These are phyloP conservation scores for Tolypocladium nubicola DNA, from an alignment of 2,329 filamentous ascomycete species.

Conservation along the genomic window DNA sequence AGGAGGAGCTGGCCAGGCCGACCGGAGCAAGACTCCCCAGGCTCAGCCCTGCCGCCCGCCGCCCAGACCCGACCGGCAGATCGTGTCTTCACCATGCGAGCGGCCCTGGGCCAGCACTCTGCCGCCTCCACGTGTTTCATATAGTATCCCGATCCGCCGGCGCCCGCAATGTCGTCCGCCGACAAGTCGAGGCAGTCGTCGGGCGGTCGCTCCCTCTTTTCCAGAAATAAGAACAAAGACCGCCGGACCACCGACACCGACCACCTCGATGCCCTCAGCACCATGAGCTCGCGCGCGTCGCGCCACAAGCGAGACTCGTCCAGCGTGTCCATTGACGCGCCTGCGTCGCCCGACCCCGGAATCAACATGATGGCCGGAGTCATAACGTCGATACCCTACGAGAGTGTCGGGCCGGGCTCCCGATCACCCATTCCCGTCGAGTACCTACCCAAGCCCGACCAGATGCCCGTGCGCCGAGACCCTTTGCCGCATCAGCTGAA, in stretches of 20 bases:
- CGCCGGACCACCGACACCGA: conserved; percentile 52
- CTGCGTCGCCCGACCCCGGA: conserved; percentile 51
- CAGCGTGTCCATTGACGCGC: conserved; percentile 58
- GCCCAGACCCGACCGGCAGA: conserved; percentile 4
- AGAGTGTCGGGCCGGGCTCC: conserved; percentile 53
- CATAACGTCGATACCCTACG: conserved; percentile 82
- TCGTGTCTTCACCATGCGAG: conserved; percentile 25
- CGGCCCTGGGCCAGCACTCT: conserved; percentile 25
- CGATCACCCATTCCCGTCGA: conserved; percentile 64
- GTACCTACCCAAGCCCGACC: conserved; percentile 58
- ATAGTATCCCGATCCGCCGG: conserved; percentile 7
- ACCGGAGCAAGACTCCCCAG: not conserved
- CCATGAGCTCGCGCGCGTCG: conserved; percentile 58
- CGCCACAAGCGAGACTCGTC: conserved; percentile 67
- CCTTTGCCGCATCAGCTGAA: conserved; percentile 76
- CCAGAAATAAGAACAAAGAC: conserved; percentile 71
- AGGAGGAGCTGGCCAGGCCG: not conserved
- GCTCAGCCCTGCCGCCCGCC: conserved; percentile 1
- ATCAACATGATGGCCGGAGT: conserved; percentile 70
- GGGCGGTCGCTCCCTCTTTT: conserved; percentile 70
- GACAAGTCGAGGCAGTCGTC: conserved; percentile 78
- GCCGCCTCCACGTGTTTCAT: conserved; percentile 21
- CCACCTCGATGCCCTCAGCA: conserved; percentile 47
- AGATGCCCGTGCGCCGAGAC: conserved; percentile 53
- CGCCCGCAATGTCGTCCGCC: conserved; percentile 46